Conservation (phyloP, 2,329 filamentous ascomycete species). For the Monilinia laxa region DNA sequence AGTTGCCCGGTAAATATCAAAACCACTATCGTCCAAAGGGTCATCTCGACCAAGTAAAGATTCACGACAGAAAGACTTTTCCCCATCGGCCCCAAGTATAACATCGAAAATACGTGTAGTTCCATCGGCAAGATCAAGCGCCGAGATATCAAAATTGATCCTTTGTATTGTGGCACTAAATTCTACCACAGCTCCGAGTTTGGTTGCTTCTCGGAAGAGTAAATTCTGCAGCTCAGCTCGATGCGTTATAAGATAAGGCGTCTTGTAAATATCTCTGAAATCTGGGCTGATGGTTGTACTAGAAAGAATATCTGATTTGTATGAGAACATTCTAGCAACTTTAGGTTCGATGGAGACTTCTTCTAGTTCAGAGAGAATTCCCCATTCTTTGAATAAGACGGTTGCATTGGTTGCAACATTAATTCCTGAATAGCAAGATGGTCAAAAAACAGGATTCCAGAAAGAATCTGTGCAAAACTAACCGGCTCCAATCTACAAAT, state of each 20-base stretch:
- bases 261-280: not conserved
- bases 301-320: slow-evolving; percentile 3
- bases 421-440: not conserved
- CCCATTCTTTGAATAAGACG: not conserved
- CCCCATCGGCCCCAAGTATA: slow-evolving; percentile 8
- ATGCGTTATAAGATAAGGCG: slow-evolving; percentile 4
- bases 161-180: not conserved
- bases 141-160: not conserved
- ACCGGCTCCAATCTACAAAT: not conserved
- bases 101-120: not conserved
- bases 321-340: not conserved
- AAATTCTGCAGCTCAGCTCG: not conserved
- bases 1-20: slow-evolving; percentile 1
- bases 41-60: not conserved
- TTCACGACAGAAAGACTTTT: slow-evolving; percentile 15
- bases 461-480: not conserved
- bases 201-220: not conserved
- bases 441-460: not conserved
- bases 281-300: not conserved
- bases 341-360: not conserved
- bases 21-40: not conserved
- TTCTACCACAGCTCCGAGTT: not conserved
- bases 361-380: not conserved
- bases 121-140: not conserved
- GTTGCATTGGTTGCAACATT: slow-evolving; percentile 5